Evolutionary conservation across 2,329 filamentous ascomycete species (phyloP).

Genomic region (Neopestalotiopsis sp.): DNA sequence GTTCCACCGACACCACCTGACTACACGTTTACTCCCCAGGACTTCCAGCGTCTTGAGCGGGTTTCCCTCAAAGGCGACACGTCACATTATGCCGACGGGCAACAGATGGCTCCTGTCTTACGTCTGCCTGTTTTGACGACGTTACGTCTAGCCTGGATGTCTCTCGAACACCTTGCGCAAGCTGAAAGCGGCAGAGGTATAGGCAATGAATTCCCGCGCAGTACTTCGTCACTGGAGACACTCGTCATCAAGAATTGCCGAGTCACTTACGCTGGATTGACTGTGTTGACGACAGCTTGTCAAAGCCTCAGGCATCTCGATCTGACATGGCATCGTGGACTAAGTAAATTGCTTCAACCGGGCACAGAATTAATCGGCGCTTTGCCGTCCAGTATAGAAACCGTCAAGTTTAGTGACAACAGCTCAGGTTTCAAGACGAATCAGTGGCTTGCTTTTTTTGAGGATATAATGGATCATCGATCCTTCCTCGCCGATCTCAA

Average conservation of each 20-base stretch:
- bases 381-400: background rate
- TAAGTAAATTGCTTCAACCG: background rate
- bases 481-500: background rate
- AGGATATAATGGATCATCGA: background rate
- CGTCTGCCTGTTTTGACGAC: background rate
- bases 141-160: background rate
- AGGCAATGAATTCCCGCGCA: background rate
- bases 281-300: background rate
- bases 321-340: background rate
- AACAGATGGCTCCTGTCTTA: background rate
- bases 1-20: background rate
- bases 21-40: background rate
- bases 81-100: background rate
- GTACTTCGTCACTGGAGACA: background rate
- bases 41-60: background rate
- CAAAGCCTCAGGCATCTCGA: background rate
- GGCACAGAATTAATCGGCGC: background rate
- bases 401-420: background rate
- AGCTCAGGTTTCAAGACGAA: background rate
- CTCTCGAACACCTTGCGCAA: background rate
- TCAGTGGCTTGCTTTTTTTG: background rate
- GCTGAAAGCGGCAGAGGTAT: background rate
- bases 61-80: background rate
- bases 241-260: background rate
- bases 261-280: background rate